Evolutionary conservation across 1,284 basidiomycete genomes (phyloP).

Genomic region (Trichosporon sp.): DNA sequence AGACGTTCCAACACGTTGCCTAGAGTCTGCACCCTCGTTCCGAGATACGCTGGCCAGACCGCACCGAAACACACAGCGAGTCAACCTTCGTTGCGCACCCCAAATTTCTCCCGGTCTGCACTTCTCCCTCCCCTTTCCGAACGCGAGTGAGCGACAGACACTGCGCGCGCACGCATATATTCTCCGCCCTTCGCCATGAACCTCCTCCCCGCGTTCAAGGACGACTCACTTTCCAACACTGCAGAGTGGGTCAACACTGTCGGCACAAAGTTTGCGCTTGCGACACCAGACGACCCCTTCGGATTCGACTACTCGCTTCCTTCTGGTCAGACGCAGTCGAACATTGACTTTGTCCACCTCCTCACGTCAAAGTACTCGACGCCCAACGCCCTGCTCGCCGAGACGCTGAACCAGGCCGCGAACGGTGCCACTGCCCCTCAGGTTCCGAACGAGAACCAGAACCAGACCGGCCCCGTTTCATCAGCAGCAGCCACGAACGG

Average conservation of each 20-base stretch:
- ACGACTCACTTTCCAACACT: conserved; percentile 8
- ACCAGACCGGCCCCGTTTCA: neutral
- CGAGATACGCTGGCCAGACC: neutral
- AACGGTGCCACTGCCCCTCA: neutral
- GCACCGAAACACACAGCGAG: neutral
- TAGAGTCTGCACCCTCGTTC: neutral
- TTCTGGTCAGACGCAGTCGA: neutral
- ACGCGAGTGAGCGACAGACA: neutral
- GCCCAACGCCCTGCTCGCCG: neutral
- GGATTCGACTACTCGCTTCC: conserved; percentile 4
- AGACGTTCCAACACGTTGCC: neutral
- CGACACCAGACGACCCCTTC: conserved; percentile 2
- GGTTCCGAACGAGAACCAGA: neutral
- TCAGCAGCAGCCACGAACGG: neutral
- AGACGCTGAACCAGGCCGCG: neutral
- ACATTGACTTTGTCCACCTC: conserved; percentile 4
- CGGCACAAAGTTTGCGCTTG: conserved; percentile 13
- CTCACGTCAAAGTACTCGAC: neutral
- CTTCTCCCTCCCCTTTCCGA: neutral
- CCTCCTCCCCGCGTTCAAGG: conserved; percentile 14
- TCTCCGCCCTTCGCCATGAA: conserved; percentile 1
- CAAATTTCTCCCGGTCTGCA: neutral
- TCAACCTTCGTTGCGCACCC: neutral
- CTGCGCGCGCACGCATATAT: neutral
- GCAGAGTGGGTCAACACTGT: conserved; percentile 12